Evolutionary conservation across 1,139 yeast species (phyloP).

Genomic region (Candida pseudoviswanathii): DNA sequence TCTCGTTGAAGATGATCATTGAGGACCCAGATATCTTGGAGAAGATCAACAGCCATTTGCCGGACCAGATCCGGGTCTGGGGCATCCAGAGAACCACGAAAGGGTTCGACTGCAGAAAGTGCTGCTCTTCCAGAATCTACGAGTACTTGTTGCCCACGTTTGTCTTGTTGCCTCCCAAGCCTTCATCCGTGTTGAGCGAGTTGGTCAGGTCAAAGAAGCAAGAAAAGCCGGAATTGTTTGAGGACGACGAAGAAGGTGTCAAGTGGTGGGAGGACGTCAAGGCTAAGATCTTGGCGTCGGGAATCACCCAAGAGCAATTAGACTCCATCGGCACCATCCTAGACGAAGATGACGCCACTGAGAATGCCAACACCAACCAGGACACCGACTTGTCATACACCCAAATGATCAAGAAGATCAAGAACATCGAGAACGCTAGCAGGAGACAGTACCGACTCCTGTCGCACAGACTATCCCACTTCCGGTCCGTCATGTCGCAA

Average conservation of each 20-base stretch:
- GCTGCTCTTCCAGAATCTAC: slow-evolving; percentile 92
- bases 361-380: slow-evolving; percentile 19
- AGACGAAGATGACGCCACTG: slow-evolving; percentile 18
- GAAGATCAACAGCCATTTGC: slow-evolving; percentile 73
- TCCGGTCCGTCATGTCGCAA: slow-evolving; percentile 68
- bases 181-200: slow-evolving; percentile 62
- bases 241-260: slow-evolving; percentile 66
- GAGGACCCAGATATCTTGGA: slow-evolving; percentile 80
- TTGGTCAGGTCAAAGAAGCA: slow-evolving; percentile 56
- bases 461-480: slow-evolving; percentile 55
- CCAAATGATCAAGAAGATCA: slow-evolving; percentile 55
- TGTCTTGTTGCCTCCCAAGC: slow-evolving; percentile 88
- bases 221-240: slow-evolving; percentile 58
- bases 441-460: slow-evolving; percentile 74
- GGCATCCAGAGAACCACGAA: slow-evolving; percentile 88
- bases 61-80: slow-evolving; percentile 90
- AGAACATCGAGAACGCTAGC: slow-evolving; percentile 64
- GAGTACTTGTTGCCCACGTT: slow-evolving; percentile 93
- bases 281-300: slow-evolving; percentile 42
- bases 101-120: slow-evolving; percentile 90
- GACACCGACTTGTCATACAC: slow-evolving; percentile 19
- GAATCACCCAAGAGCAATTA: slow-evolving; percentile 51
- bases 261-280: slow-evolving; percentile 69
- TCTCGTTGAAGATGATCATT: slow-evolving; percentile 82
- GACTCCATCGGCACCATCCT: slow-evolving; percentile 9